These are phyloP conservation scores for Penicillium sumatraense DNA, from an alignment of 2,329 filamentous ascomycete genomes.

Conservation along the genomic window DNA sequence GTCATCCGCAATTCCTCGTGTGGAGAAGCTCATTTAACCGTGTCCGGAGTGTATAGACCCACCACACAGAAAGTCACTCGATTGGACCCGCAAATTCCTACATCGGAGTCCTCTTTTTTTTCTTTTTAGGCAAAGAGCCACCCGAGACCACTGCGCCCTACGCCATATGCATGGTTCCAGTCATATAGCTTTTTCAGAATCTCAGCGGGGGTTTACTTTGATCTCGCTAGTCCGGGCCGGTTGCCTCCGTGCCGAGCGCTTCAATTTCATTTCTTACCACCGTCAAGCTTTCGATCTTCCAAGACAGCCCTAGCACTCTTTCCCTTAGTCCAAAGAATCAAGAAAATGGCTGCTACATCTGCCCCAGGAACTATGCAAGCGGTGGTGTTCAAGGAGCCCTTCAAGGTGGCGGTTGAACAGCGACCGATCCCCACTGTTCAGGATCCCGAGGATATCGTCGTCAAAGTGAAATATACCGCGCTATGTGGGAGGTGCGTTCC, in stretches of 20 bases:
- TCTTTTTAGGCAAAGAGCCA: neutral
- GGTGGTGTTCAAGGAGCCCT: constrained; percentile 81
- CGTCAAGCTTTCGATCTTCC: constrained; percentile 2
- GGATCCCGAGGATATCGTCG: constrained; percentile 74
- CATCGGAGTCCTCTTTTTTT: constrained; percentile 8
- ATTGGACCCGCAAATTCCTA: constrained; percentile 21
- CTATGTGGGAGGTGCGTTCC: constrained; percentile 76
- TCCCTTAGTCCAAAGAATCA: constrained; percentile 23
- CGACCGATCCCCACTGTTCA: constrained; percentile 76
- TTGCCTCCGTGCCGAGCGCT: neutral
- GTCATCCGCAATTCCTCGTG: neutral
- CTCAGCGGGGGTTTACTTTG: neutral
- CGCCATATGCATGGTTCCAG: constrained; percentile 4
- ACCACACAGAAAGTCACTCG: constrained; percentile 21
- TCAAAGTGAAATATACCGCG: constrained; percentile 81
- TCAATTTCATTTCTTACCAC: constrained; percentile 6
- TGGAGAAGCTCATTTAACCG: constrained; percentile 1
- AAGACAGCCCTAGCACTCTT: neutral
- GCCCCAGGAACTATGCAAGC: constrained; percentile 72
- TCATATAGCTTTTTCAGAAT: constrained; percentile 4
- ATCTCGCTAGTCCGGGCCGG: constrained; percentile 2
- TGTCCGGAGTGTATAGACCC: constrained; percentile 15
- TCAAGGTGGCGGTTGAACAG: constrained; percentile 76
- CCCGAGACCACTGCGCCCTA: constrained; percentile 9
- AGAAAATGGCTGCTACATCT: constrained; percentile 26